Evolutionary conservation across 257 asterid genomes (phyloP), one percentile per base, ranked within the genome.

Genomic region (Solanum sitiens): DNA sequence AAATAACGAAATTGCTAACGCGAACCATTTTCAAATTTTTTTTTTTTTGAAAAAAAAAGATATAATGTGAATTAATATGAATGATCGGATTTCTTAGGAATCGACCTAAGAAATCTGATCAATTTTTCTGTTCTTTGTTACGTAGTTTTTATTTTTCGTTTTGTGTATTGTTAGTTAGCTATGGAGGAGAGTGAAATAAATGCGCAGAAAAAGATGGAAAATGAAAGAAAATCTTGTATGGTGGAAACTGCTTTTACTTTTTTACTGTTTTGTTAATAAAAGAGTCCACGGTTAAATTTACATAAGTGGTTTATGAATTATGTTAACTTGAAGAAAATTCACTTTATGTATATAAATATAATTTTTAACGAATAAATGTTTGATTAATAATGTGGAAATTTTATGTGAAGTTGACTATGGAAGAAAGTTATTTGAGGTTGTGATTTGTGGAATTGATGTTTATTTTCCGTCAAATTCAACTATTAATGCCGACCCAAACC

Each of bases 1-100:
- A 86, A 80, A 96, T 90, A 32, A 96, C 15, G 50, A 91, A 90
- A 67, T 93, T 96, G 94, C 98, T 95, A 21, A 91, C 35, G 18
- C 96, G 95, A 61, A 92, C 84, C 88, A 86, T 86, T 47, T n/a
- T n/a, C n/a, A n/a, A n/a, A n/a, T n/a, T 50, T 50, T 15, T 50
- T 15, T 1, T 50, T 30, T n/a, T 8, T 45, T 1, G 5, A 9
- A 39, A 10, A 3, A n/a, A 5, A 1, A 10, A 20, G 67, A 67
- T 72, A 72, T 8, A 8, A 37, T 73, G 47, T 85, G 82, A 85
- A 40, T 56, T 10, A n/a, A 44, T 56, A 45, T 18, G 87, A 47
- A 13, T 15, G 83, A 72, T 86, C 72, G 39, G 83, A 86, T 72
- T 53, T 8, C 83, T 45, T 2, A 39, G 84, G 83, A 85, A 47